A percentile compares a stretch with the other conserved stretches of the same genome.
phyloP scores from a whole-genome alignment of 805 yeast species.

The Zygotorulaspora florentina region DNA sequence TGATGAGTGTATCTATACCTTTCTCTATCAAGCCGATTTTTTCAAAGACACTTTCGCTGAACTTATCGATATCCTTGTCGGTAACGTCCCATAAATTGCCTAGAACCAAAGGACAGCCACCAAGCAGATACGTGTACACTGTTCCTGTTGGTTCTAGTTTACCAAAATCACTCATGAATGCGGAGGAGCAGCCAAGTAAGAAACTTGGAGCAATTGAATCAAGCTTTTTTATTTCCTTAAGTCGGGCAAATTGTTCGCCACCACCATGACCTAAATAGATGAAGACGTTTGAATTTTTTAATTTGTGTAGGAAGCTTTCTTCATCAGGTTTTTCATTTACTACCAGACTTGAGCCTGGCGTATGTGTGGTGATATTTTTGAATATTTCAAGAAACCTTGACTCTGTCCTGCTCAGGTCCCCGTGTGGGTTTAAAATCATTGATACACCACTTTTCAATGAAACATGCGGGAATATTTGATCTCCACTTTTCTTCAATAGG shows the following conservation, averaged over 20 bases:
- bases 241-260: constrained; percentile 76
- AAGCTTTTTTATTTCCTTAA: constrained; percentile 47
- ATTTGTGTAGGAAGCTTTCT: constrained; percentile 41
- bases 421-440: constrained; percentile 76
- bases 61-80: constrained; percentile 87
- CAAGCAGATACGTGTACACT: constrained; percentile 65
- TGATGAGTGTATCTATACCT: constrained; percentile 16
- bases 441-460: constrained; percentile 39
- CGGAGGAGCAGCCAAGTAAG: constrained; percentile 89
- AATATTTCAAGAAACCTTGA: constrained; percentile 47
- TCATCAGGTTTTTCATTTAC: constrained; percentile 58
- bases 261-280: constrained; percentile 95
- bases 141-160: constrained; percentile 72
- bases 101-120: constrained; percentile 77
- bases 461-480: constrained; percentile 16
- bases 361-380: constrained; percentile 20
- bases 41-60: constrained; percentile 56
- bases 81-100: constrained; percentile 97
- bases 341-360: constrained; percentile 48
- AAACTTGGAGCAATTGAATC: constrained; percentile 52
- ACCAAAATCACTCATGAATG: constrained; percentile 54
- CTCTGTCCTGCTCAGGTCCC: constrained; percentile 70
- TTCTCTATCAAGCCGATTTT: constrained; percentile 57
- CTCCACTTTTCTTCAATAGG: constrained; percentile 28
- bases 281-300: constrained; percentile 48